Percentiles rank a stretch among this genome's conserved stretches.
Evolutionary conservation across 495 filamentous ascomycete genomes (phyloP).

Genomic region (Aspergillus kassunensis): DNA sequence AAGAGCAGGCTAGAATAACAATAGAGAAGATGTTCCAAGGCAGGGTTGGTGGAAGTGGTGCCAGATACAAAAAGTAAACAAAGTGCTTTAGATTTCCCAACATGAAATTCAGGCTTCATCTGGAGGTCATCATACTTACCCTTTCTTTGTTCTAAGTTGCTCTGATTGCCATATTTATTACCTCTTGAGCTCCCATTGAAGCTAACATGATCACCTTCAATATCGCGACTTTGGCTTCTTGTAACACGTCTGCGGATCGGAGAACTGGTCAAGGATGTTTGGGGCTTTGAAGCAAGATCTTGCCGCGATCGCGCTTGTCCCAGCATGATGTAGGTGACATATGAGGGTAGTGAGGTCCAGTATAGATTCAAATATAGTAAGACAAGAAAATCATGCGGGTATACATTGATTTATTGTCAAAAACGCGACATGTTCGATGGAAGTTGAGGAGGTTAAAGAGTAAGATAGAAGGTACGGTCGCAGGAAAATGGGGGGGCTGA

Average conservation of each 20-base stretch:
- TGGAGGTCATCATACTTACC: slow-evolving; percentile 6
- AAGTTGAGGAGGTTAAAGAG: background rate
- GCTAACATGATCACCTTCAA: background rate
- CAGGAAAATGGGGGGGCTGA: background rate
- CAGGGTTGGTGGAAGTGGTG: no score
- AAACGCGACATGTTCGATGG: background rate
- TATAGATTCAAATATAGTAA: background rate
- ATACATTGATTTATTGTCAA: background rate
- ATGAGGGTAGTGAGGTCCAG: background rate
- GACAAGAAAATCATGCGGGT: background rate
- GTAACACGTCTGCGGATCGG: slow-evolving; percentile 15
- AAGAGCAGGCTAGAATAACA: no score
- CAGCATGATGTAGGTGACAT: slow-evolving; percentile 11
- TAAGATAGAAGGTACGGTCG: background rate
- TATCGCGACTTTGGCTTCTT: slow-evolving; percentile 25
- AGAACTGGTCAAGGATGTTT: slow-evolving; percentile 5
- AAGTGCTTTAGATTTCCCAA: no score
- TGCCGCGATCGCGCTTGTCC: slow-evolving; percentile 6
- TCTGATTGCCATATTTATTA: background rate
- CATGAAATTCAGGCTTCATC: no score
- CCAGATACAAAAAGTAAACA: slow-evolving; percentile 1
- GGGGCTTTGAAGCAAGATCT: background rate
- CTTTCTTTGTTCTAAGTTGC: slow-evolving; percentile 2
- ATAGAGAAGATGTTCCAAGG: background rate
- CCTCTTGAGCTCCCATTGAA: background rate